A percentile compares a stretch with the other conserved stretches of the same genome.
Evolutionary conservation across 1,139 yeast genomes (phyloP).

Genomic region (Suhomyces chickasaworum): DNA sequence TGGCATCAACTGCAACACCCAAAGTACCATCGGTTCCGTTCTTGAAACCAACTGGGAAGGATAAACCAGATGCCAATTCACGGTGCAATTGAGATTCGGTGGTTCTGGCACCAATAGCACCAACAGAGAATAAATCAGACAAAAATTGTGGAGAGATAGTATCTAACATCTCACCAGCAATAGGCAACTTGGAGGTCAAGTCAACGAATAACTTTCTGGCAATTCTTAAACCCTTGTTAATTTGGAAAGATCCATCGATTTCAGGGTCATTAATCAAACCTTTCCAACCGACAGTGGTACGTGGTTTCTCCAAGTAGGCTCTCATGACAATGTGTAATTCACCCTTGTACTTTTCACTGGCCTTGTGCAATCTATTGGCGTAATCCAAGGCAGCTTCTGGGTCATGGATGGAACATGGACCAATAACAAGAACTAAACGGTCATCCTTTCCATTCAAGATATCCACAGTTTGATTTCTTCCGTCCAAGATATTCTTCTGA

Average conservation of each 20-base stretch:
- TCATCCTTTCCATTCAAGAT: conserved; percentile 78
- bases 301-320: conserved; percentile 96
- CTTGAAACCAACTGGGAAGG: conserved; percentile 97
- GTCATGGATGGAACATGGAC: conserved; percentile 97
- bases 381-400: conserved; percentile 91
- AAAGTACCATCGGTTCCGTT: conserved; percentile 95
- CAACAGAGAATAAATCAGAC: conserved; percentile 85
- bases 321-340: conserved; percentile 92
- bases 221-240: conserved; percentile 89
- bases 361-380: conserved; percentile 61
- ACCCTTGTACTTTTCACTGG: conserved; percentile 64
- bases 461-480: conserved; percentile 74
- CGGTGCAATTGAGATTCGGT: conserved; percentile 97
- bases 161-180: conserved; percentile 97
- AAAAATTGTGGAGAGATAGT: conserved; percentile 95
- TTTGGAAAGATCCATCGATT: conserved; percentile 89
- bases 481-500: conserved; percentile 63
- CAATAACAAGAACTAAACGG: conserved; percentile 79
- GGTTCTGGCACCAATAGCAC: conserved; percentile 98
- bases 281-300: conserved; percentile 99
- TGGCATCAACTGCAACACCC: conserved; percentile 91
- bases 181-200: conserved; percentile 75
- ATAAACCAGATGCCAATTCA: conserved; percentile 91
- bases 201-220: conserved; percentile 85
- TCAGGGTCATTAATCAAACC: conserved; percentile 97